phyloP scores from a whole-genome alignment of 2,329 filamentous ascomycete genomes.

The Microsporum canis region DNA sequence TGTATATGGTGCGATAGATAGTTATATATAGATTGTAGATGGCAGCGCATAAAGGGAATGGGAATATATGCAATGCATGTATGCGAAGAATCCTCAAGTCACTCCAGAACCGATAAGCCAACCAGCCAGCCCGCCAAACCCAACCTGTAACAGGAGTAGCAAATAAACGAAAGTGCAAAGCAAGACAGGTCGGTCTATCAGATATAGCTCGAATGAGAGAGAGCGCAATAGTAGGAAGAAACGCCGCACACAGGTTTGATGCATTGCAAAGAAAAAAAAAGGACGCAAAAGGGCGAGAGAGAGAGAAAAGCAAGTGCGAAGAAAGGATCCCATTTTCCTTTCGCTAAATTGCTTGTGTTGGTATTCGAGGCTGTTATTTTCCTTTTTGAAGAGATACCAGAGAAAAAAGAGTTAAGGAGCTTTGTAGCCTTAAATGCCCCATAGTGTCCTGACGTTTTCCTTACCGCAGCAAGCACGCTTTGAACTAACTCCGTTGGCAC shows the following conservation, averaged over 20 bases:
- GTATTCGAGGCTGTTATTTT: not conserved
- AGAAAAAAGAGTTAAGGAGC: not conserved
- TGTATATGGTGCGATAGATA: not conserved
- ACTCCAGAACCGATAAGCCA: not conserved
- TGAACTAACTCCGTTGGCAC: conserved; percentile 28
- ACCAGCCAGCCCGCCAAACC: not conserved
- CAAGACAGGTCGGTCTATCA: not conserved
- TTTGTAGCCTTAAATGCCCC: not conserved
- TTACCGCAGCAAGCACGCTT: conserved; percentile 32
- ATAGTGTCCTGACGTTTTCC: conserved; percentile 7
- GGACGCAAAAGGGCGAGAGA: too few relatives aligned
- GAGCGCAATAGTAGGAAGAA: not conserved
- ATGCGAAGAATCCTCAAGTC: not conserved
- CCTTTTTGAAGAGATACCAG: not conserved
- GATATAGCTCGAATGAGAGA: not conserved
- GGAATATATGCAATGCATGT: not conserved
- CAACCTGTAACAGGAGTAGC: not conserved
- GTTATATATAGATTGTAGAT: too few relatives aligned
- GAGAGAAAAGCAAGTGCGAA: not conserved
- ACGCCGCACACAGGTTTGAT: not conserved
- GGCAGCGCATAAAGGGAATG: too few relatives aligned
- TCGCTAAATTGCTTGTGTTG: not conserved
- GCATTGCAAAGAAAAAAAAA: not conserved
- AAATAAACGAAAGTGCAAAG: not conserved
- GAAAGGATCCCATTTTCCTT: not conserved